A percentile compares a stretch with the other conserved stretches of the same genome.
Conservation (phyloP, 768 basidiomycete genomes). For the Leccinum subtestaceum region DNA sequence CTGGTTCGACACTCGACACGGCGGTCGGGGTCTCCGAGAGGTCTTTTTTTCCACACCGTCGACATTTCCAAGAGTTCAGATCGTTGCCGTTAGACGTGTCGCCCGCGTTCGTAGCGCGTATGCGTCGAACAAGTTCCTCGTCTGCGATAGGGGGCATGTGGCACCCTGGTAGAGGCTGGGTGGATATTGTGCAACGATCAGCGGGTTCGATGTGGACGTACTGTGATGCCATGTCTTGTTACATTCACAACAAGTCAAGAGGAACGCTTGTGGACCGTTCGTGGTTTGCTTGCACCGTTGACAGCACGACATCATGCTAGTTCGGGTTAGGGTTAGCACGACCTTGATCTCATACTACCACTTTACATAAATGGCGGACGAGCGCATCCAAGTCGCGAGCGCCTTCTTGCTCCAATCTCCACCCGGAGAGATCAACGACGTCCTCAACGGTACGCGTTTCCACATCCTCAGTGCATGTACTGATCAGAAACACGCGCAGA, state of each 20-base stretch:
- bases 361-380: constrained; percentile 34
- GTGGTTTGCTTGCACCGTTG: constrained; percentile 25
- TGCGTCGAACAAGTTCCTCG: constrained; percentile 21
- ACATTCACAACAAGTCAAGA: constrained; percentile 35
- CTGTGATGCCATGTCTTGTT: constrained; percentile 35
- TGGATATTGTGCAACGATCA: neutral
- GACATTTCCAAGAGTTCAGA: constrained; percentile 29
- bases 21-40: constrained; percentile 1
- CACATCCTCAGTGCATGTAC: neutral
- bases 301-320: constrained; percentile 9
- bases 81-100: constrained; percentile 19
- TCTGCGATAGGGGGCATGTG: constrained; percentile 32
- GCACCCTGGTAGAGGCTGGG: constrained; percentile 23
- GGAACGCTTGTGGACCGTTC: constrained; percentile 29
- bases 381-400: constrained; percentile 70
- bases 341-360: neutral
- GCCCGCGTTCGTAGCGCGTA: constrained; percentile 24
- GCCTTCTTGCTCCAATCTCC: constrained; percentile 85
- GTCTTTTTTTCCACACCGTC: constrained; percentile 27
- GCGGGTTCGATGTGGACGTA: constrained; percentile 8
- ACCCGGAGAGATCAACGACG: constrained; percentile 96
- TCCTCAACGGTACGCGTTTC: constrained; percentile 69
- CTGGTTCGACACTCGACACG: constrained; percentile 5
- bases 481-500: constrained; percentile 45
- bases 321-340: constrained; percentile 27